These are phyloP conservation scores for Gremmenia infestans DNA, from an alignment of 2,329 filamentous ascomycete species.

Conservation along the genomic window DNA sequence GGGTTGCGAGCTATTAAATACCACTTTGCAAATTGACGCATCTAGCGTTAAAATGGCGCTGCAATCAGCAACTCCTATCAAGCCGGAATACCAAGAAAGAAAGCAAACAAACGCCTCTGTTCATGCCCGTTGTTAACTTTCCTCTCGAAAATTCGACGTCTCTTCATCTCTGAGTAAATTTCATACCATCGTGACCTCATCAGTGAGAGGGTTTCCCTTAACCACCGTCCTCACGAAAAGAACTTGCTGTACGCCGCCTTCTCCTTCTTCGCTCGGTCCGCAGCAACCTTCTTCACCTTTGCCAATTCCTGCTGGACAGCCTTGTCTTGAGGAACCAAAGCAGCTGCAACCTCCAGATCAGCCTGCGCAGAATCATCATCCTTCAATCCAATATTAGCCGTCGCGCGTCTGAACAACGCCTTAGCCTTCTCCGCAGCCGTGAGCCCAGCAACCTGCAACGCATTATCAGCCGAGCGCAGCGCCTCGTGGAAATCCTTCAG, in stretches of 20 bases:
- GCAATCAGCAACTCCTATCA: not conserved
- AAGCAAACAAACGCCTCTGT: too few species aligned
- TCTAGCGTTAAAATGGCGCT: not conserved
- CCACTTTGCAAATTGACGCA: not conserved
- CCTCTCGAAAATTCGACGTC: not conserved
- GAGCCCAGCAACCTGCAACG: constrained; percentile 61
- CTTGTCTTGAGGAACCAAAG: constrained; percentile 68
- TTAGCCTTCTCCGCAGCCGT: constrained; percentile 80
- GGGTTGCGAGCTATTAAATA: not conserved
- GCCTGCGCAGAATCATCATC: constrained; percentile 77
- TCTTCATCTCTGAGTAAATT: not conserved
- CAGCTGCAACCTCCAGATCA: constrained; percentile 70
- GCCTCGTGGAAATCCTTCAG: constrained; percentile 66
- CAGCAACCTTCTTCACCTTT: constrained; percentile 70
- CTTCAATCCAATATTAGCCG: constrained; percentile 71
- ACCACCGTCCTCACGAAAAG: constrained; percentile 45
- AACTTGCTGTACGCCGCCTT: constrained; percentile 92
- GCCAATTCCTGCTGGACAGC: constrained; percentile 71
- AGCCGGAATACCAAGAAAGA: not conserved
- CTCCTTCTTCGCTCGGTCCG: constrained; percentile 75
- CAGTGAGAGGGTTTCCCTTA: not conserved
- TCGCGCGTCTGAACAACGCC: constrained; percentile 76
- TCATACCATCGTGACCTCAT: not conserved
- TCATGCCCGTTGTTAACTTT: not conserved
- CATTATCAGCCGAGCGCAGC: constrained; percentile 63